Evolutionary conservation across 177 flowering plant genomes (phyloP).

Genomic region (Vitis hybrid): DNA sequence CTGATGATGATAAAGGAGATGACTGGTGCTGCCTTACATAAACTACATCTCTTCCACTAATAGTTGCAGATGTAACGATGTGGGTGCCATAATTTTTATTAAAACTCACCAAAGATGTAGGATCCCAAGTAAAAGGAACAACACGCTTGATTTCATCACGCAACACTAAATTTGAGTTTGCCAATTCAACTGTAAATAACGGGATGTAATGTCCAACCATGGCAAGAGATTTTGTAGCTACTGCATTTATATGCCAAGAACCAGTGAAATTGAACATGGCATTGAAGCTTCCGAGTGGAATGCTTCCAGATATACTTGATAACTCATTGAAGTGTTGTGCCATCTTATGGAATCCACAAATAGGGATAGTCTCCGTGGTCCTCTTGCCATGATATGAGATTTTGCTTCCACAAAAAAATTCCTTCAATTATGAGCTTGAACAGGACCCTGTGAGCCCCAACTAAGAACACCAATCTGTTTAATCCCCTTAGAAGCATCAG

Average conservation of each 20-base stretch:
- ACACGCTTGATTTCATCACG: constrained; percentile 71
- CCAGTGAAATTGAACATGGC: constrained; percentile 98
- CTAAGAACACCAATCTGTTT: no score
- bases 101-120: constrained; percentile 89
- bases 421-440: no score
- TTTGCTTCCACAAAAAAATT: no score
- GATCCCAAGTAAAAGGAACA: constrained; percentile 93
- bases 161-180: constrained; percentile 49
- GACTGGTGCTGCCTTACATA: constrained; percentile 94
- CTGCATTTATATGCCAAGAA: constrained; percentile 68
- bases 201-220: constrained; percentile 72
- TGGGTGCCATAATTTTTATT: constrained; percentile 97
- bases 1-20: constrained; percentile 69
- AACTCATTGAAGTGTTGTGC: constrained; percentile 50
- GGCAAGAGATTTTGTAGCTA: constrained; percentile 70
- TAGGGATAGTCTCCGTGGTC: no score
- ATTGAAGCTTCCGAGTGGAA: constrained; percentile 89
- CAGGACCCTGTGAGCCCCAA: no score
- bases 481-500: no score
- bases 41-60: constrained; percentile 97
- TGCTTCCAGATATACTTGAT: constrained; percentile 56
- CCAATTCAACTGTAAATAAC: constrained; percentile 53
- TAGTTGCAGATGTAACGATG: constrained; percentile 82
- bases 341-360: no score
- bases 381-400: no score